Base-by-base conservation (phyloP, 2,329 filamentous ascomycete species). In the Dendryphion nanum region DNA sequence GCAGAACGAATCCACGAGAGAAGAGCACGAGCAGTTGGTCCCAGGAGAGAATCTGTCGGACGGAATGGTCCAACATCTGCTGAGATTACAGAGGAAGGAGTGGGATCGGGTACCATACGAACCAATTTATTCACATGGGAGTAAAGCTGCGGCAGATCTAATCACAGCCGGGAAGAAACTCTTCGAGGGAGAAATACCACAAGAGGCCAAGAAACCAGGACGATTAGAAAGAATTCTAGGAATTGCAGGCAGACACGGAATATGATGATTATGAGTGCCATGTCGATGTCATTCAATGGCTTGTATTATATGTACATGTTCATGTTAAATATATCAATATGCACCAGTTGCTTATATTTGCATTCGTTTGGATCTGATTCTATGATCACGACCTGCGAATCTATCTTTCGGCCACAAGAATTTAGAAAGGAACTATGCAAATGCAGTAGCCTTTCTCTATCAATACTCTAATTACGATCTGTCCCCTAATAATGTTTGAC, bases 91-190 rank as follows among this genome's bases (percentile, higher is more conserved):
- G 48, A 46, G 56, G 18, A 53, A 56, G 23, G 57, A 61, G 42
- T 66, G 62, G 62, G 62, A 64, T 40, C 51, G 53, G 21, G 51
- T 53, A 39, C 45, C 56, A 4, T 66, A 64, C 30, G 51, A 57
- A 50, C 62, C 62, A 17, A 64, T 59, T 42, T 66, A 66, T 28
- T 48, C 51, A 3, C 47, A 50, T 6, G 60, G 55, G n/a, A 63
- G 59, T 38, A 51, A 60, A 30, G 60, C 48, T 1, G 58, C 57
- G 15, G 50, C 52, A 17, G 51, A 61, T 34, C 30, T 66, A 44
- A 50, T 64, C 31, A 49, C 61, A 33, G 49, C 48, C 6, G 61
- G 61, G 8, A 44, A 57, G 33, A 55, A 59, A 36, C 35, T 66
- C 14, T 61, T 63, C 33, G 55, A 43, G 37, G 62, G 62, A 6